phyloP scores from a whole-genome alignment of 495 filamentous ascomycete species.

The Eremomyces bilateralis region DNA sequence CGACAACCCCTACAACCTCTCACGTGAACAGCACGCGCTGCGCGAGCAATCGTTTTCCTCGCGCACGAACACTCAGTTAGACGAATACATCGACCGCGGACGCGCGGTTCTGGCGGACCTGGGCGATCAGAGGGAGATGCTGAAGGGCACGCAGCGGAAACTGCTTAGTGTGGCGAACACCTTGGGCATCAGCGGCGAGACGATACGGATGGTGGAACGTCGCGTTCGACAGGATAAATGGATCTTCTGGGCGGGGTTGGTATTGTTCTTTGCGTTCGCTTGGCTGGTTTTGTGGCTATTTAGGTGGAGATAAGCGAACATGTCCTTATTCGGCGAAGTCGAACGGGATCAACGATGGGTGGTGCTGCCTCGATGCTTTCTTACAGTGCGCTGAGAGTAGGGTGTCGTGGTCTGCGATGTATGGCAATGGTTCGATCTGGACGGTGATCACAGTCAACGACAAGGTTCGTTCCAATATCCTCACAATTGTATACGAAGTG shows the following conservation, averaged over 20 bases:
- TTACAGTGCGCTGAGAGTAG: too few species aligned
- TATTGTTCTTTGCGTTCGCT: slow-evolving; percentile 82
- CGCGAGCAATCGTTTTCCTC: slow-evolving; percentile 75
- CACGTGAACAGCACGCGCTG: slow-evolving; percentile 62
- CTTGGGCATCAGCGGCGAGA: slow-evolving; percentile 80
- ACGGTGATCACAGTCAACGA: too few species aligned
- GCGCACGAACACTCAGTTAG: slow-evolving; percentile 56
- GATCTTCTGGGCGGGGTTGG: slow-evolving; percentile 81
- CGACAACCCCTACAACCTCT: slow-evolving; percentile 34
- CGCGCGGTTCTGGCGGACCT: slow-evolving; percentile 77
- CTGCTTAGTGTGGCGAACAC: slow-evolving; percentile 90
- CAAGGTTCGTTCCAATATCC: too few species aligned
- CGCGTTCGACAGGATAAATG: slow-evolving; percentile 89
- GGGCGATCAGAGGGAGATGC: slow-evolving; percentile 72
- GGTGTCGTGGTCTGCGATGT: too few species aligned
- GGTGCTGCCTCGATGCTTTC: too few species aligned
- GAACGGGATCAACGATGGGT: too few species aligned
- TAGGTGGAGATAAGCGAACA: too few species aligned
- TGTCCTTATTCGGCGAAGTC: too few species aligned
- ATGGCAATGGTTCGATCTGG: too few species aligned
- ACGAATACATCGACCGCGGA: slow-evolving; percentile 83
- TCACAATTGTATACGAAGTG: too few species aligned
- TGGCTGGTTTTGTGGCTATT: slow-evolving; percentile 72
- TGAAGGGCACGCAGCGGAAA: slow-evolving; percentile 80
- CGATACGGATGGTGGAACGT: slow-evolving; percentile 86